Base-by-base conservation (phyloP, 225 moss, liverwort and hornwort species). In the Antitrichia curtipendula region DNA sequence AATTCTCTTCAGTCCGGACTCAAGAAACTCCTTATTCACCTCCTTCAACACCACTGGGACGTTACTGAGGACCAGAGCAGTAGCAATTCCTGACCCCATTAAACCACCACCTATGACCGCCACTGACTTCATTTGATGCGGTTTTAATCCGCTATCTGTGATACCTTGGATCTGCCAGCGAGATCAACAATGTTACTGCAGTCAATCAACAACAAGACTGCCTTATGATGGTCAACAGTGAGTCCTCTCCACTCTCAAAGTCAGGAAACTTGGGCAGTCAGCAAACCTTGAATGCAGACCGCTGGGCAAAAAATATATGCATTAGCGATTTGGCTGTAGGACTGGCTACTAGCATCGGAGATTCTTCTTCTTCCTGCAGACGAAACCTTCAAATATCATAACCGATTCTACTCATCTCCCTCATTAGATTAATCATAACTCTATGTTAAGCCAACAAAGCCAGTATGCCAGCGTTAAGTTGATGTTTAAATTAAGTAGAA, bases 21-120 rank as follows among this genome's bases (percentile, higher is more conserved):
- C 91, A 73, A 96, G 95, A 91, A 93, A 94, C 82, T 95, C 91
- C 54, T 90, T 74, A 78, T 94, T 94, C 43, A 96, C 91, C 90
- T 97, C 97, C 92, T 97, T 97, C 87, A 97, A 80, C 40, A 92
- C 88, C 70, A 97, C 95, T 82, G 91, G 93, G 81, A 96, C 89
- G 17, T 91, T 90, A 78, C 75, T 95, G 45, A 96, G 95, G 87
- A 87, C 77, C 65, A 96, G 85, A 82, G 96, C 92, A 60, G 97
- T 97, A 71, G 93, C 95, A 54, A 97, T 95, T 84, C 96, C 96
- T 88, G 97, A 95, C 27, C 97, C 97, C 97, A 97, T 97, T 83
- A 96, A 86, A 56, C 97, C 97, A 89, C 96, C 97, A 75, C 97
- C 97, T 71, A 97, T 87, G 40, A 97, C 88, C 80, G 93, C 96